Evolutionary conservation across 1,139 yeast genomes (phyloP), one percentile per base, ranked within the genome.

Genomic region (Scheffersomyces titani): DNA sequence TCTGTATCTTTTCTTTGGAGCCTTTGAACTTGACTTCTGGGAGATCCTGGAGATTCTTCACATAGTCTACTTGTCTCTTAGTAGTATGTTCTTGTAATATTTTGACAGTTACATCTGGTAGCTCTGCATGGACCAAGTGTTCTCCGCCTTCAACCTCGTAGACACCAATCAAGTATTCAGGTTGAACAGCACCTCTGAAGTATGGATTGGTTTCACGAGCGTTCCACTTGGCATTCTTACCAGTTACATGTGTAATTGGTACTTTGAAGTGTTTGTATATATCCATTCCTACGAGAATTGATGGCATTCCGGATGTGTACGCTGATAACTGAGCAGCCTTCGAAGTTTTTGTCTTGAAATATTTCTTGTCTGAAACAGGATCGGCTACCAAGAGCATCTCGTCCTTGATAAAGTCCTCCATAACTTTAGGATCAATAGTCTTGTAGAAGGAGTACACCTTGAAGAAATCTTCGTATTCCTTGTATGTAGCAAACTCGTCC

Each of bases 51-150:
- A 58, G 51, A 40, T 61, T 61, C 54, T 60, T 63, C 30, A 7
- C 20, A 30, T 52, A 55, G 11, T 22, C 53, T 11, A 19, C 51
- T n/a, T 47, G 51, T 45, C 66, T 54, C 30, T 51, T 48, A n/a
- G 44, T 50, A 19, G 59, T 52, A 51, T 60, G 61, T 7, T 65
- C 61, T 1, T 49, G 48, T 19, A 76, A 63, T 3, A 68, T 56
- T 1, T 61, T 63, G 24, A 83, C 64, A 2, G 77, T 69, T 19
- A 71, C 80, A 54, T 85, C 87, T 1, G 90, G 91, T 52, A 63
- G 64, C 61, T 86, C 90, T 36, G 80, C 80, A 57, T 80, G 78
- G 19, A 84, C 72, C 59, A 83, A 69, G 70, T 86, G 92, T 52
- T 77, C 78, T 0, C 87, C 90, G 3, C 71, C 74, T n/a, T 72